These are phyloP conservation scores for Globisporangium megalacanthum DNA, from an alignment of 352 stramenopile species.

Conservation along the genomic window DNA sequence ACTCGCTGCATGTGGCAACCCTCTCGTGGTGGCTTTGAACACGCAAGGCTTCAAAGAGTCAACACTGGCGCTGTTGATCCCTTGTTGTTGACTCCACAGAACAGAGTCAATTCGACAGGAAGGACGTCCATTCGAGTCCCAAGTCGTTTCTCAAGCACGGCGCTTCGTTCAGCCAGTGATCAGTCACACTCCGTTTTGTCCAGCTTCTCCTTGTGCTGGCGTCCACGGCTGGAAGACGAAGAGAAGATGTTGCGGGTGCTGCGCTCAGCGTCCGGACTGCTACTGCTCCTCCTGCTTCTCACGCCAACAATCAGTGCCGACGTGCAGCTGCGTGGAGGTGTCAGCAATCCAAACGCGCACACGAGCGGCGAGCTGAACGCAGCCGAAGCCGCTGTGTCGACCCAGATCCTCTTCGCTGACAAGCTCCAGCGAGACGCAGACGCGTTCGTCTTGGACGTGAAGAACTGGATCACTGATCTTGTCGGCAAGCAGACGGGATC, in stretches of 20 bases:
- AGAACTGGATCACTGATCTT: slow-evolving; percentile 3
- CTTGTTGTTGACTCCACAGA: no score
- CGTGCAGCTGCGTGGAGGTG: background rate
- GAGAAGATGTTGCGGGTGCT: background rate
- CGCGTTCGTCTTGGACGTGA: slow-evolving; percentile 7
- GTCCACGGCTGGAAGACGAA: background rate
- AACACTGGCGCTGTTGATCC: no score
- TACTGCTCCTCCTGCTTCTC: background rate
- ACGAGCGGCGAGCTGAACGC: background rate
- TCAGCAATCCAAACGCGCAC: background rate
- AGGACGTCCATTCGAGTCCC: no score
- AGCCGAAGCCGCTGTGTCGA: background rate
- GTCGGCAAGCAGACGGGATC: background rate
- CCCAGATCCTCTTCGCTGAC: slow-evolving; percentile 6
- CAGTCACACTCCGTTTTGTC: background rate
- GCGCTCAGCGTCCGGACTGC: background rate
- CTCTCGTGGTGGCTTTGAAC: no score
- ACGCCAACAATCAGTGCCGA: background rate
- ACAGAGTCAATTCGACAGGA: no score
- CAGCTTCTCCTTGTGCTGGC: background rate
- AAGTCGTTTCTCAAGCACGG: no score
- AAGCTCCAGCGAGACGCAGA: slow-evolving; percentile 10
- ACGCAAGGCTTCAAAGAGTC: no score
- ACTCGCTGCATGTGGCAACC: no score
- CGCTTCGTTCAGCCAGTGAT: no score